Conservation (phyloP, 1,139 yeast species). For the Yamadazyma kanchanaburiensis region DNA sequence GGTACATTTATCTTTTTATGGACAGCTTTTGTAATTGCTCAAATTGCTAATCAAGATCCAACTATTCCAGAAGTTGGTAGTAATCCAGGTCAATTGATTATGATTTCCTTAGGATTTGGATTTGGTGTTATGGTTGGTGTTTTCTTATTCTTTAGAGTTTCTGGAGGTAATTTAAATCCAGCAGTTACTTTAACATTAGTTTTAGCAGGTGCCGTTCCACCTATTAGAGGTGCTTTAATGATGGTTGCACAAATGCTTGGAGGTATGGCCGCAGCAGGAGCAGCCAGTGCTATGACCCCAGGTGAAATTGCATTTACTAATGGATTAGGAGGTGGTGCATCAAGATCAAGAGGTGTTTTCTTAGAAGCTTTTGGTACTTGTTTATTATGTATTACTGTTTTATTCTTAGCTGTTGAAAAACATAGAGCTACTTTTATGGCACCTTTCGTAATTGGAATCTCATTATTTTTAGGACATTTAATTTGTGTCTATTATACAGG, state of each 20-base stretch:
- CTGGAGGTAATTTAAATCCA: conserved; percentile 91
- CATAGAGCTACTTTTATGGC: conserved; percentile 75
- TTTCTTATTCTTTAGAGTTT: conserved; percentile 70
- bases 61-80: conserved; percentile 42
- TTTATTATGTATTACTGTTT: conserved; percentile 69
- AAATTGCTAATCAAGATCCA: conserved; percentile 72
- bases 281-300: conserved; percentile 84
- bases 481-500: conserved; percentile 83
- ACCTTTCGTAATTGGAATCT: conserved; percentile 79
- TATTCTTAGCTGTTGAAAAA: conserved; percentile 84
- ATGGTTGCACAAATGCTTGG: conserved; percentile 69
- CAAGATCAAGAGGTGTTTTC: conserved; percentile 74
- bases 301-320: conserved; percentile 75
- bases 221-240: conserved; percentile 67
- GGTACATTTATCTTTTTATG: conserved; percentile 86
- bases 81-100: conserved; percentile 64
- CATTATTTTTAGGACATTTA: conserved; percentile 81
- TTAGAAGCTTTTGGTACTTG: conserved; percentile 81
- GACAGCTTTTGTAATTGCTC: conserved; percentile 82
- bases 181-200: conserved; percentile 77
- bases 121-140: conserved; percentile 78
- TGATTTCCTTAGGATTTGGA: conserved; percentile 88
- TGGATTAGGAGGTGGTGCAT: conserved; percentile 67
- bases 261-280: conserved; percentile 93
- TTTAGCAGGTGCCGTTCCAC: conserved; percentile 69